These are phyloP conservation scores for Cystofilobasidium ferigula DNA, from an alignment of 768 basidiomycete species.

Conservation along the genomic window DNA sequence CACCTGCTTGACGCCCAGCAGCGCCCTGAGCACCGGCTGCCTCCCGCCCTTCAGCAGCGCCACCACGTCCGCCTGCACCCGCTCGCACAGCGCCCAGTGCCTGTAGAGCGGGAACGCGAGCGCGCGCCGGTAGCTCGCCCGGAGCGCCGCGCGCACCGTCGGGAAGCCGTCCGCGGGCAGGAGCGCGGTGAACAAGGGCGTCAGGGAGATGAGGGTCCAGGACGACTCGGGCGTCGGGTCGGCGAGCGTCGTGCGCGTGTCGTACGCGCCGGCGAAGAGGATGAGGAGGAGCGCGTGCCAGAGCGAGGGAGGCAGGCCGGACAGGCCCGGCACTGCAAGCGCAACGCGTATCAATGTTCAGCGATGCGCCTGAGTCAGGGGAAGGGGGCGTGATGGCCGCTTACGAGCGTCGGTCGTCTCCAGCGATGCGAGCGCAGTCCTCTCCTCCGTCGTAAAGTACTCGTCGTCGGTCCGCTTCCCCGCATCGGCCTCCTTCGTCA, in stretches of 20 bases:
- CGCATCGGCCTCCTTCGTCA: slow-evolving; percentile 29
- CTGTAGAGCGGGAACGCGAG: slow-evolving; percentile 70
- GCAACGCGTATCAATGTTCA: not conserved
- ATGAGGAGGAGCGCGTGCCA: slow-evolving; percentile 61
- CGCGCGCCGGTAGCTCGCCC: slow-evolving; percentile 60
- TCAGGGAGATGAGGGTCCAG: slow-evolving; percentile 67
- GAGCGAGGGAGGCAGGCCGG: slow-evolving; percentile 49
- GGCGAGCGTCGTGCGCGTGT: slow-evolving; percentile 60
- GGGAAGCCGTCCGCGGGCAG: slow-evolving; percentile 52
- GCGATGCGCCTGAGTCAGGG: slow-evolving; percentile 36
- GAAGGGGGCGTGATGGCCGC: not conserved
- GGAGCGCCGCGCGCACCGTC: slow-evolving; percentile 48
- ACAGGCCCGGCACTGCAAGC: not conserved
- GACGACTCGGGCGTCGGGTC: slow-evolving; percentile 81
- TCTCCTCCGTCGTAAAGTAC: slow-evolving; percentile 40
- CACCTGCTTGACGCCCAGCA: slow-evolving; percentile 61
- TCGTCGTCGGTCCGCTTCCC: slow-evolving; percentile 52
- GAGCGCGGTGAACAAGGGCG: slow-evolving; percentile 70
- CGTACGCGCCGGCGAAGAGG: slow-evolving; percentile 71
- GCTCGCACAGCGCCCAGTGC: slow-evolving; percentile 61
- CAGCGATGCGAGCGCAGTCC: slow-evolving; percentile 47
- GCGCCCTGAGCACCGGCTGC: slow-evolving; percentile 52
- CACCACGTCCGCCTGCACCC: slow-evolving; percentile 56
- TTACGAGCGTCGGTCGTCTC: slow-evolving; percentile 35
- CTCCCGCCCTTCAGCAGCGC: slow-evolving; percentile 51